Evolutionary conservation across 805 yeast species (phyloP), one percentile per base, ranked within the genome.

Genomic region (Zygoascus ofunaensis): DNA sequence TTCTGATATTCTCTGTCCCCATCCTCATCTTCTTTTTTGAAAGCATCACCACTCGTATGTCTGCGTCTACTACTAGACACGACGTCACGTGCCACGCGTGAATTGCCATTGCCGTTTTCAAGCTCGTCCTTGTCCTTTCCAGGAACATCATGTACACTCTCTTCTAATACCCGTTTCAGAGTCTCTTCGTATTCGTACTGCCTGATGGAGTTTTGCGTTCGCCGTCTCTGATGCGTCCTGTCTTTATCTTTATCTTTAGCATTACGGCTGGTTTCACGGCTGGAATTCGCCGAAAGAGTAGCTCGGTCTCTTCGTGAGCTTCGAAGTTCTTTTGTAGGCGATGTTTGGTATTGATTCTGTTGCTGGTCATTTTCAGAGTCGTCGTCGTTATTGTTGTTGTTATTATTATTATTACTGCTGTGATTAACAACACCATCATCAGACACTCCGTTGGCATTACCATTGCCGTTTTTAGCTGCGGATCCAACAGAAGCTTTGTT

Each of bases 141-240:
- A 4, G 22, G 17, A 14, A 54, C 56, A 42, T 66, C 71, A 28
- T 61, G 55, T 4, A 61, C 64, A 17, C 64, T 56, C 41, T 65
- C 69, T 49, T 66, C 67, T 15, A 68, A 55, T 5, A 68, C 72
- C 2, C 71, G 59, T 33, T 63, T 63, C 37, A 68, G 38, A 18
- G 54, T 49, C 34, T 50, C 55, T 28, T 52, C 57, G 39, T 54
- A 51, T n/a, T 41, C 51, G n/a, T 46, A 47, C 22, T 52, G 53
- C 3, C 55, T 28, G 2, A 26, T 21, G 5, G 55, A 50, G 48
- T 53, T 53, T 34, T 50, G 36, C 2, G 57, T 52, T 15, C 41
- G 24, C 10, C 54, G 47, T 21, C 55, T 36, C 30, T 34, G 39
- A 19, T 22, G 21, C 20, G 37, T 23, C 20, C 15, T 28, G 23